Evolutionary conservation across 176 grass and related monocot genomes (phyloP), one percentile per base, ranked within the genome.

Genomic region (Guadua angustifolia): DNA sequence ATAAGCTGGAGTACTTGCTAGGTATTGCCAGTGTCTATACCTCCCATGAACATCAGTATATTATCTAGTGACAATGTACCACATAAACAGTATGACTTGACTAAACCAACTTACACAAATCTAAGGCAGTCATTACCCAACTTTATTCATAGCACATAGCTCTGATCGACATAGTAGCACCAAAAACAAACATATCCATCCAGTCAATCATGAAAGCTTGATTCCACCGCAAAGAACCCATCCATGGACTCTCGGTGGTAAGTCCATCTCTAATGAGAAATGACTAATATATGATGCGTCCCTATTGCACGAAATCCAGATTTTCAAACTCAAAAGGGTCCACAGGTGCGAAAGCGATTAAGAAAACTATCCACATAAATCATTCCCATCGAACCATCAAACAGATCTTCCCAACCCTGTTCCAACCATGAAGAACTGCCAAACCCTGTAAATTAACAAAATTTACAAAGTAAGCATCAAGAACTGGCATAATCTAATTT

Each of bases 301-400:
- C 19, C 45, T 51, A 17, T 32, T 72, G 22, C 70, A 42, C 24
- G 15, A 9, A 62, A 73, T 73, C 43, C 44, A 70, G 40, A 66
- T 74, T 46, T 24, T 29, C 18, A 1, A 46, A 62, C 50, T 74
- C 73, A 40, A 39, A 38, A 57, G 36, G 33, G 25, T 50, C 49
- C 78, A n/a, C 21, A 75, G 61, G 61, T 81, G 69, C n/a, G n/a
- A n/a, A n/a, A 87, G 70, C 78, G 75, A 63, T 61, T 46, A 85
- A 59, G 62, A 81, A 36, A 18, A 73, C 7, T 81, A 51, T 2
- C 80, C 67, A 35, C 46, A 66, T 8, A 67, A 75, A 53, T 70
- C 53, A 85, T 59, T 45, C 24, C 13, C 85, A 87, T 75, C 78
- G 75, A 70, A 75, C 38, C 43, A 44, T 9, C 47, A 25, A 64